These are phyloP conservation scores for Claviceps paspali DNA, from an alignment of 2,329 filamentous ascomycete species.

Conservation along the genomic window DNA sequence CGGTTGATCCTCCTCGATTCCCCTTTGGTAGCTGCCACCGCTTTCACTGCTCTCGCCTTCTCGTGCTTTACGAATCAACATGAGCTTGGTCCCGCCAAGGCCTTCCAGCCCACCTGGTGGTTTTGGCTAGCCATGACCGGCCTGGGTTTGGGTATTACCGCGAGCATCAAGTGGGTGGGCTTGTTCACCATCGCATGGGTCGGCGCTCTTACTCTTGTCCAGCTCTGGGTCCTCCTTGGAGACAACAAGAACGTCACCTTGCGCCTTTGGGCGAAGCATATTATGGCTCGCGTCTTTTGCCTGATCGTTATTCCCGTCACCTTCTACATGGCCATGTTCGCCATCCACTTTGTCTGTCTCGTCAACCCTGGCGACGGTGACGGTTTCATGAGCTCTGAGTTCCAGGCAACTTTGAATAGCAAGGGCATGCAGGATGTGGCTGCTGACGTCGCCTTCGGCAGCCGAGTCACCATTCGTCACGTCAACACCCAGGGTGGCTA, in stretches of 20 bases:
- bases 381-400: constrained; percentile 99
- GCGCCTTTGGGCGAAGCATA: constrained; percentile 82
- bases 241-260: constrained; percentile 75
- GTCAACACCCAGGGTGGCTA: constrained; percentile 97
- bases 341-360: constrained; percentile 86
- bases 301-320: constrained; percentile 74
- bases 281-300: constrained; percentile 81
- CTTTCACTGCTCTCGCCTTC: constrained; percentile 79
- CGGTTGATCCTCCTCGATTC: constrained; percentile 93
- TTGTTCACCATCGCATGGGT: constrained; percentile 99
- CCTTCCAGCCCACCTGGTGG: constrained; percentile 89
- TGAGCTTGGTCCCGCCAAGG: constrained; percentile 75
- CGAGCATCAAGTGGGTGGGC: constrained; percentile 97
- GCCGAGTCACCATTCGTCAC: constrained; percentile 73
- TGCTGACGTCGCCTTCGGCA: constrained; percentile 81
- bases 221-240: constrained; percentile 89
- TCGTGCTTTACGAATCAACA: constrained; percentile 93
- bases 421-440: constrained; percentile 94
- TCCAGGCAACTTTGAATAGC: constrained; percentile 91
- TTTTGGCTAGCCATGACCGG: constrained; percentile 89
- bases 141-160: constrained; percentile 73
- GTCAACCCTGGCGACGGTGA: constrained; percentile 93
- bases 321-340: constrained; percentile 97
- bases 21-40: constrained; percentile 83
- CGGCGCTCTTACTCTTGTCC: constrained; percentile 72